Base-by-base conservation (phyloP, 78 protist genomes). In the Planoprotostelium fungivorum region DNA sequence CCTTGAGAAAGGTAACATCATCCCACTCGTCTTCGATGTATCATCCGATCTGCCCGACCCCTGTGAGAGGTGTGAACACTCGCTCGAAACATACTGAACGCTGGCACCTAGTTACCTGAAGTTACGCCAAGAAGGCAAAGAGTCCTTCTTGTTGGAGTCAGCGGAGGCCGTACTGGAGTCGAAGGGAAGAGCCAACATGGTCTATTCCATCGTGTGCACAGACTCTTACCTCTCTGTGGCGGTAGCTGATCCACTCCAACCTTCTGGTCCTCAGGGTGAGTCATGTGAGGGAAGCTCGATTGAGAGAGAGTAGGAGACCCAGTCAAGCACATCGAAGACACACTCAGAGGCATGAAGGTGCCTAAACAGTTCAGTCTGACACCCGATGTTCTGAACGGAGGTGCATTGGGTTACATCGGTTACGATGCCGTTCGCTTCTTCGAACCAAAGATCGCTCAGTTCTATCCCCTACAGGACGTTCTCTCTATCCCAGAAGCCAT, bases 361-460 rank as follows among this genome's bases (percentile, higher is more conserved):
- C 16, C 87, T 16, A 25, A 5, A 23, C 29, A 5, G n/a, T 16
- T 25, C 16, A 16, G n/a, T 37, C 87, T 85, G 34, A 5, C 5
- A 85, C 87, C 87, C 5, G 63, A 35, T 85, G 37, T 85, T 16
- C 87, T 92, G 38, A 92, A 88, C 0, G 94, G 94, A n/a, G 94
- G 92, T n/a, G 91, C 94, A 0, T 25, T 92, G 1, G 94, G 93
- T 31, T 90, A 90, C 83, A 34, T 90, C 31, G 84, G 84, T 34
- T 92, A 63, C 51, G 94, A 92, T 86, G 51, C 89, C 83, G 83
- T 92, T n/a, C 88, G 87, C 25, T 9, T n/a, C 88, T 92, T 92
- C 73, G 94, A 92, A 86, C 94, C 94, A 36, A 39, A 34, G 51
- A 83, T 63, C 0, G 88, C 25, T 9, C 84, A 87, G 73, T 25